Base-by-base conservation (phyloP, 2,329 filamentous ascomycete genomes). In the Raffaelea arxii region DNA sequence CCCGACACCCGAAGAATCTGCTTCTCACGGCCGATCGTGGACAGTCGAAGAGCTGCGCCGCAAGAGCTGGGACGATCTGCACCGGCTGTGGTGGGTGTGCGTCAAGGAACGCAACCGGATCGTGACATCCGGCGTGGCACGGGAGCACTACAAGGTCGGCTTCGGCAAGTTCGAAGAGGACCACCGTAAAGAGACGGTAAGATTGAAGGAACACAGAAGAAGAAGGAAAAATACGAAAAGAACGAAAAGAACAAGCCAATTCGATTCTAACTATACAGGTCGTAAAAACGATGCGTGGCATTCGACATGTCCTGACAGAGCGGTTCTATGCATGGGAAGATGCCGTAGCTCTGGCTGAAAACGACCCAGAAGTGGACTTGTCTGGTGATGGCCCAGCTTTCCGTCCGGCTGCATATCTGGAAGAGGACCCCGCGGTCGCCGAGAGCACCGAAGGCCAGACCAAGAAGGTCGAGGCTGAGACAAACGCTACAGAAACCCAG, bases 41-140 rank as follows among this genome's bases (percentile, higher is more conserved):
- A 80, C 76, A 11, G 80, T 86, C 7, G 78, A 87, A 66, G 92
- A 98, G 69, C 72, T 98, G 58, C 78, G 90, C 52, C 74, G 77
- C 52, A 96, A 96, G 69, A 88, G 84, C 52, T 98, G 89, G 86
- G 87, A 95, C 51, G 90, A 97, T 63, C 68, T 98, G 57, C 90
- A 97, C 65, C 72, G 74, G 51, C 73, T 98, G 59, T 98, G 91
- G 89, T 98, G 90, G 88, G 78, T 89, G 46, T 97, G 92, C 62
- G 77, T 84, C 50, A 89, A 86, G 68, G 92, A 98, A 69, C 75
- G 86, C 58, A 98, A 98, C 67, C 78, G 86, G 55, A 78, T 97
- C 56, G 74, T 80, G n/a, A 97, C 94, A 25, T 81, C 84, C 55
- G 72, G 73, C 45, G 65, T 73, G 48, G 88, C 94, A 69, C 75